Conservation (phyloP, 192 early-diverging fungal species). For the Gryganskiella cystojenkinii region DNA sequence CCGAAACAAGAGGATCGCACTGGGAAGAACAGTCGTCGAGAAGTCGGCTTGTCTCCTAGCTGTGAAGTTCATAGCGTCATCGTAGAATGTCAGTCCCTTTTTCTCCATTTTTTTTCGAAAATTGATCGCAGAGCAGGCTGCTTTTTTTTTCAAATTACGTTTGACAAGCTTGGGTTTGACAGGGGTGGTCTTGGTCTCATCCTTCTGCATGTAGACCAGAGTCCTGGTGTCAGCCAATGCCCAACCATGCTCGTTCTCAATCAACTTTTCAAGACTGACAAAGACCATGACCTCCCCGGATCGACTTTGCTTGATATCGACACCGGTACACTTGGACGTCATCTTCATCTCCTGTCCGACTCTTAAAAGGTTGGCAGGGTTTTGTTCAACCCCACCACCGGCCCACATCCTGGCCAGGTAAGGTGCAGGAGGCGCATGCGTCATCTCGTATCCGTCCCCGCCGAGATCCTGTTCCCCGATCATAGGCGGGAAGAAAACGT, state of each 20-base stretch:
- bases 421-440: conserved; percentile 79
- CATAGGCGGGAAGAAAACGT: conserved; percentile 84
- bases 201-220: conserved; percentile 71
- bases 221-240: conserved; percentile 73
- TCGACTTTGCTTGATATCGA: conserved; percentile 64
- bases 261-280: conserved; percentile 73
- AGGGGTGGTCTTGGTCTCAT: conserved; percentile 8
- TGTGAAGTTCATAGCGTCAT: neutral
- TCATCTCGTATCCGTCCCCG: conserved; percentile 85
- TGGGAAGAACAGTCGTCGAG: conserved; percentile 63
- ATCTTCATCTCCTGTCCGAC: conserved; percentile 73
- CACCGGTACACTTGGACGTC: conserved; percentile 63
- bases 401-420: conserved; percentile 90
- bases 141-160: conserved; percentile 18
- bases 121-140: neutral
- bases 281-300: conserved; percentile 69
- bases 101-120: neutral
- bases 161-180: conserved; percentile 43
- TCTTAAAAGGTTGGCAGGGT: conserved; percentile 64
- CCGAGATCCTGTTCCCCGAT: conserved; percentile 72
- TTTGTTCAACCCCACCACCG: conserved; percentile 76
- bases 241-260: conserved; percentile 69
- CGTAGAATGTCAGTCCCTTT: conserved; percentile 6
- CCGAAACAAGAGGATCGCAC: conserved; percentile 80
- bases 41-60: conserved; percentile 71